Base-by-base conservation (phyloP, 805 yeast species). In the Yamadazyma sp. region DNA sequence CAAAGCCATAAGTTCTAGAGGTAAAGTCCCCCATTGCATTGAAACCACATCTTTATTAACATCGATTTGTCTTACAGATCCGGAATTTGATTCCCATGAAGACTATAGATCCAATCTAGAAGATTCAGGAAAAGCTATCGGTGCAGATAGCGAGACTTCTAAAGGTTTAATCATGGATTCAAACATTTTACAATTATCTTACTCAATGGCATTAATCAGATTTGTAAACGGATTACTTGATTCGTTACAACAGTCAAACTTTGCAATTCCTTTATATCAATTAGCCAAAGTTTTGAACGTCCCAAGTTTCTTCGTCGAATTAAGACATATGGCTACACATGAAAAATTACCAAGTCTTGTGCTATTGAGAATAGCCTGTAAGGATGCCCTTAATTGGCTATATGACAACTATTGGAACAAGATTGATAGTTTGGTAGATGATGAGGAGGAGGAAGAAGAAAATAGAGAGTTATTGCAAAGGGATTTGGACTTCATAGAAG, bases 141-240 rank as follows among this genome's bases (percentile, higher is more conserved):
- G n/a, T n/a, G n/a, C n/a, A n/a, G n/a, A n/a, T n/a, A n/a, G n/a
- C n/a, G n/a, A n/a, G n/a, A n/a, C n/a, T n/a, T n/a, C n/a, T n/a
- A 11, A 9, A 17, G 4, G 12, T 25, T 3, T 31, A 37, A 15
- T 31, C 20, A 6, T 28, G 24, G 75, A 71, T 31, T 45, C 60
- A 12, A 53, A 53, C 31, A 43, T 65, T 0, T 48, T 76, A 2
- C 70, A 77, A 41, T 48, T 79, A 42, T 66, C 80, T 4, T 85
- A 84, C 52, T 63, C 88, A 0, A 80, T 84, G 85, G 76, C 87
- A 0, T 50, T 89, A 9, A 80, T 87, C 18, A 66, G 94, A 39
- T 87, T 91, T 60, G 97, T 93, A 17, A 93, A 93, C 57, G 98
- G 97, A 2, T 57, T 87, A 3, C 58, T 93, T 23, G 98, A 93